A percentile compares a stretch with the other conserved stretches of the same genome.
These are phyloP conservation scores for Lepraria neglecta DNA, from an alignment of 495 filamentous ascomycete species.

Conservation along the genomic window DNA sequence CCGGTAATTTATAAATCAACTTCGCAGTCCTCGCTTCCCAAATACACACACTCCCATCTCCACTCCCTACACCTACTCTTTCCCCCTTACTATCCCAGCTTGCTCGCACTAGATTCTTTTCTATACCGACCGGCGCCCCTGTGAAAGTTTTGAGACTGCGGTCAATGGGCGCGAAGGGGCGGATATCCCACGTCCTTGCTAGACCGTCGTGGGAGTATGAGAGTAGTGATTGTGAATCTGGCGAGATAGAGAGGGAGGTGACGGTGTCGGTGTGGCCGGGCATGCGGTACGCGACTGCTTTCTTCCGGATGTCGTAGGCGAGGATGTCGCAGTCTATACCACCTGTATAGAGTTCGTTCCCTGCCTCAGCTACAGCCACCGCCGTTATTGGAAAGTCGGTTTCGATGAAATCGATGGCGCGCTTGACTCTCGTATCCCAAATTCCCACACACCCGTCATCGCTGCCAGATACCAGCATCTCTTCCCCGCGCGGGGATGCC, in stretches of 20 bases:
- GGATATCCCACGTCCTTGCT: conserved; percentile 91
- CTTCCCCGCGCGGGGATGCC: conserved; percentile 79
- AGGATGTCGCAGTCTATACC: conserved; percentile 97
- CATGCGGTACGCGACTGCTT: conserved; percentile 78
- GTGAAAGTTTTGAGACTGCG: conserved; percentile 79
- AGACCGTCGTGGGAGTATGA: conserved; percentile 93
- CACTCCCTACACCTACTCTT: conserved; percentile 81
- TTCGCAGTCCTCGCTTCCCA: conserved; percentile 82
- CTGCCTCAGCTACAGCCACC: conserved; percentile 82
- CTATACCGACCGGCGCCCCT: conserved; percentile 76
- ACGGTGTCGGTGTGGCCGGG: conserved; percentile 86
- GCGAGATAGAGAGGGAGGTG: conserved; percentile 81
- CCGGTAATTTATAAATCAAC: conserved; percentile 87
- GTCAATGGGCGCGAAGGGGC: conserved; percentile 85
- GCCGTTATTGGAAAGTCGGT: conserved; percentile 92
- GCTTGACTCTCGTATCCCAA: conserved; percentile 93
- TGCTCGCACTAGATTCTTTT: conserved; percentile 86
- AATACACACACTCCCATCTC: conserved; percentile 82
- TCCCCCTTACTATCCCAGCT: conserved; percentile 87
- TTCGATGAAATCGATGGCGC: conserved; percentile 77
- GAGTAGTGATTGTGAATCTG: conserved; percentile 81
- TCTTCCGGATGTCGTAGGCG: conserved; percentile 93
- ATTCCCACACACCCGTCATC: conserved; percentile 93
- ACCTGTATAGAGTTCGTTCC: conserved; percentile 91
- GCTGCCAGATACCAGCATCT: conserved; percentile 78